Percentiles rank a stretch among this genome's conserved stretches.
Evolutionary conservation across 176 grass and related monocot genomes (phyloP).

Genomic region (Aegilops bicornis): DNA sequence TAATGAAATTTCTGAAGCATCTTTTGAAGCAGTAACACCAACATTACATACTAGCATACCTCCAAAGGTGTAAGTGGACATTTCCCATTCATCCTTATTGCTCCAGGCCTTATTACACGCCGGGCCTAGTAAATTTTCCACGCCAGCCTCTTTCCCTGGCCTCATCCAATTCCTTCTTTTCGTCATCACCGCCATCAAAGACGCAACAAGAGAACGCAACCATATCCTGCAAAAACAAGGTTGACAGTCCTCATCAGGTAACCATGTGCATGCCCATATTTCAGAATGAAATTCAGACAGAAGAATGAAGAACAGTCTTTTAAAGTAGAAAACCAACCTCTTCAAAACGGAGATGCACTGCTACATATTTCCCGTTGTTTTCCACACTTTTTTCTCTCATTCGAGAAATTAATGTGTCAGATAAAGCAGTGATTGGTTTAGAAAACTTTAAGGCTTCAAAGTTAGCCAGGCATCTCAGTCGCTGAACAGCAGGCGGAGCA

Average conservation of each 20-base stretch:
- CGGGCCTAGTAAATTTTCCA: constrained; percentile 94
- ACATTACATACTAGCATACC: constrained; percentile 49
- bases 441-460: constrained; percentile 96
- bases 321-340: constrained; percentile 61
- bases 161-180: constrained; percentile 80
- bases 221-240: constrained; percentile 82
- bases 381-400: constrained; percentile 73
- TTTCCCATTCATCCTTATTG: constrained; percentile 96
- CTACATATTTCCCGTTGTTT: constrained; percentile 83
- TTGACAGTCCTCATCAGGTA: not conserved
- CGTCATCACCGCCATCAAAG: constrained; percentile 81
- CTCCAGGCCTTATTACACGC: constrained; percentile 90
- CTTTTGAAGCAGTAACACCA: constrained; percentile 5
- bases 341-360: constrained; percentile 98
- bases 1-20: constrained; percentile 17
- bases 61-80: constrained; percentile 98
- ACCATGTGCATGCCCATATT: not conserved
- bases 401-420: constrained; percentile 81
- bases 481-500: constrained; percentile 83
- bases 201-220: constrained; percentile 98
- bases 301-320: constrained; percentile 7
- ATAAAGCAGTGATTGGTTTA: constrained; percentile 69
- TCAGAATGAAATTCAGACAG: not conserved
- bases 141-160: constrained; percentile 97
- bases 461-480: constrained; percentile 89